Evolutionary conservation across 2,329 filamentous ascomycete species (phyloP).

Genomic region (Calonectria pseudoturangicola): DNA sequence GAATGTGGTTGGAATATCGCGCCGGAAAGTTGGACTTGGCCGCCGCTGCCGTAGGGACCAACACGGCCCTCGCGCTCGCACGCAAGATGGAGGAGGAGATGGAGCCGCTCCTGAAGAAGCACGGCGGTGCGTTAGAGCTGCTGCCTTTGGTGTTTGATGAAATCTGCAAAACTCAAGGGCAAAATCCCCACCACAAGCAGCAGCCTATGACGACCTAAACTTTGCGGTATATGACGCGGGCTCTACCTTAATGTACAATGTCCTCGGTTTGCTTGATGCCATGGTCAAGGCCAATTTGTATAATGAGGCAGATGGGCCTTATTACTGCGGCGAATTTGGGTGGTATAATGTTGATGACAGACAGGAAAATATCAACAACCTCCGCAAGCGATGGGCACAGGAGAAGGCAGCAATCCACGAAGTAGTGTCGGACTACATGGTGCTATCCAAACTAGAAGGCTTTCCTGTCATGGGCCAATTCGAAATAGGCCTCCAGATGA

Average conservation of each 20-base stretch:
- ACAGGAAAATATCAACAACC: no score
- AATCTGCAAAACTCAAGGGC: neutral
- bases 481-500: no score
- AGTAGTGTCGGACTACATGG: neutral
- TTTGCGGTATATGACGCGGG: neutral
- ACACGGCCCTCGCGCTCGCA: constrained; percentile 18
- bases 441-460: neutral
- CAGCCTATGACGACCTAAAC: neutral
- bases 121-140: neutral
- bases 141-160: neutral
- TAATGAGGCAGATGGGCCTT: neutral
- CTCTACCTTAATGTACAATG: constrained; percentile 6
- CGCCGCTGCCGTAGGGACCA: constrained; percentile 6
- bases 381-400: neutral
- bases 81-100: constrained; percentile 27
- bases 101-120: constrained; percentile 8
- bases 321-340: neutral
- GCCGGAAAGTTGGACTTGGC: constrained; percentile 3
- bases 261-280: neutral
- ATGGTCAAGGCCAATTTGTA: neutral
- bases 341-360: neutral
- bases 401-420: constrained; percentile 19
- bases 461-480: neutral
- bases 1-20: neutral
- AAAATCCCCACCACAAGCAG: neutral